Evolutionary conservation across 441 rosid genomes (phyloP).

Genomic region (Melastoma candidum): DNA sequence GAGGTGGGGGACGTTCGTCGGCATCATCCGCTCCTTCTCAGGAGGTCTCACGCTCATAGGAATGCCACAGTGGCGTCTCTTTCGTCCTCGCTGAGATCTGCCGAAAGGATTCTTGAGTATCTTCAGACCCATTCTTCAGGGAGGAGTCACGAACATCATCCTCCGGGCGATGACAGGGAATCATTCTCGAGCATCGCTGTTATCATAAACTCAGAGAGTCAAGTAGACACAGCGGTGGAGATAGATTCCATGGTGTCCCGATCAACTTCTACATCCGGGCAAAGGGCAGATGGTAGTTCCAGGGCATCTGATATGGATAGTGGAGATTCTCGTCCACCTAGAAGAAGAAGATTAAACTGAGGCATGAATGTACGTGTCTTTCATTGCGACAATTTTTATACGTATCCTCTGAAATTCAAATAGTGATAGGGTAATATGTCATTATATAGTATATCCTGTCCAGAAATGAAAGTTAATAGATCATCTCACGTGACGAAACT

Average conservation of each 20-base stretch:
- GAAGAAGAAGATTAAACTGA: constrained; percentile 36
- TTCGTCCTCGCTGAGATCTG: constrained; percentile 33
- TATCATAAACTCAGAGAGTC: constrained; percentile 16
- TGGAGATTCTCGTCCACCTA: constrained; percentile 27
- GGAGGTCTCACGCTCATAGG: constrained; percentile 3
- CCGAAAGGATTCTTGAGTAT: constrained; percentile 32
- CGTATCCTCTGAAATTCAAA: no score
- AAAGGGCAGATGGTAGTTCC: constrained; percentile 20
- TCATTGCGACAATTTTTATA: no score
- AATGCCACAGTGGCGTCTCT: constrained; percentile 24
- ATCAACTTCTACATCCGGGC: constrained; percentile 30
- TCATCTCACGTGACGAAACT: no score
- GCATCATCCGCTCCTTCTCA: neutral
- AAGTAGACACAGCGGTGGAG: constrained; percentile 6
- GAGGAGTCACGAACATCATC: constrained; percentile 24
- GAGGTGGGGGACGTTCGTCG: neutral
- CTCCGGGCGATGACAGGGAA: constrained; percentile 20
- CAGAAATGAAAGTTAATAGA: no score
- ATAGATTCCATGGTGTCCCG: constrained; percentile 14
- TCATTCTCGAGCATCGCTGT: constrained; percentile 21
- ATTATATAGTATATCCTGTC: no score
- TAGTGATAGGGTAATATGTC: no score
- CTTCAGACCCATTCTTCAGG: constrained; percentile 21
- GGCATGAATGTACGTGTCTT: neutral
- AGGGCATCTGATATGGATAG: constrained; percentile 22